These are phyloP conservation scores for Gossypium lobatum DNA, from an alignment of 441 rosid genomes.

Conservation along the genomic window DNA sequence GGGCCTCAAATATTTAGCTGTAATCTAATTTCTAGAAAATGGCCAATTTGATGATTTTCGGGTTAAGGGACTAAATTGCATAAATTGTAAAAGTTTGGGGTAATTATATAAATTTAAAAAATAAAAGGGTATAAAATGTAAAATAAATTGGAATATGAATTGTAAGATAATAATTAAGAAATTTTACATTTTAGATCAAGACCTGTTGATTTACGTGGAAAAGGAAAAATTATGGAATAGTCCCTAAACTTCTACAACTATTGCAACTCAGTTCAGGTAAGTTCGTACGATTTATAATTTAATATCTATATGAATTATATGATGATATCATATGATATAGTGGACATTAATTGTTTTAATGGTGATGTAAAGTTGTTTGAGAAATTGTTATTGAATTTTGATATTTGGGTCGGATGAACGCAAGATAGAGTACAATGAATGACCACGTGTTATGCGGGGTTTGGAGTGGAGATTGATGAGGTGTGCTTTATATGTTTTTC, in stretches of 20 bases:
- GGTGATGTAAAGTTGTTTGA: not conserved
- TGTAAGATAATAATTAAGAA: too few species aligned
- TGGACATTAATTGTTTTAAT: not conserved
- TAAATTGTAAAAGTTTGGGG: not conserved
- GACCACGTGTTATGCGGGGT: not conserved
- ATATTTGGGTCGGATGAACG: not conserved
- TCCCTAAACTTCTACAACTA: not conserved
- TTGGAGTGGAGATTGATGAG: not conserved
- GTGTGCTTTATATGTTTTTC: too few species aligned
- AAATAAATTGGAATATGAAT: not conserved
- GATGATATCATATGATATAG: not conserved
- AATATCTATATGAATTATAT: too few species aligned
- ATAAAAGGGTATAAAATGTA: not conserved
- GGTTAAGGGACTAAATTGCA: not conserved
- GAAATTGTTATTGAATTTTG: not conserved
- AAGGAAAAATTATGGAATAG: not conserved
- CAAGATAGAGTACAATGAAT: not conserved
- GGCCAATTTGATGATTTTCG: not conserved
- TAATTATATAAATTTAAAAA: too few species aligned
- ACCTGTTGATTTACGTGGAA: not conserved
- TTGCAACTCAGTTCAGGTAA: not conserved
- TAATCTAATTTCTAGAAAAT: not conserved
- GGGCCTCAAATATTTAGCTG: not conserved
- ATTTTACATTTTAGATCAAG: too few species aligned
- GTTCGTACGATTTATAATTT: not conserved